Base-by-base conservation (phyloP, 139 green algal genomes). In the Parachlorella kessleri region DNA sequence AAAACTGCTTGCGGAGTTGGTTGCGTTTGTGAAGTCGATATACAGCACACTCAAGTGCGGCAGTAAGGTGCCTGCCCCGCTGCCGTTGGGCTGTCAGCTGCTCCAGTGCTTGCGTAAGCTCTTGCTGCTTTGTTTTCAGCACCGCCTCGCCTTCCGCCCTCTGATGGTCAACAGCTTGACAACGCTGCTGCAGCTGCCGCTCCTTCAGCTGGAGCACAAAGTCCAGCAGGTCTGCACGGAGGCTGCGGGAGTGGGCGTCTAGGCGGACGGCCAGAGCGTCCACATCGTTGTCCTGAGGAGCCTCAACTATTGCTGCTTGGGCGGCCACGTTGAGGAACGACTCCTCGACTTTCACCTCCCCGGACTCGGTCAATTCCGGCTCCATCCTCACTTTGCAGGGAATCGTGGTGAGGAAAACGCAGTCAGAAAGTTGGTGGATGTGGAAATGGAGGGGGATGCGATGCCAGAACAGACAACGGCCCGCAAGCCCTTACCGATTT, bases 141-240 rank as follows among this genome's bases (percentile, higher is more conserved):
- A 59, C 41, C 3, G 64, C 40, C 3, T 33, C 6, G 63, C 39
- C 42, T 5, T 26, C 41, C 2, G 35, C 32, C 1, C 30, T 41
- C 36, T 28, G 18, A 30, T 40, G 39, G 39, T 65, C 8, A 24
- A 73, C 32, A 35, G 30, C 59, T 14, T 24, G n/a, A 10, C 35
- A 48, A 2, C 63, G 54, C 28, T 35, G 40, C 32, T 79, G 37
- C 24, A 2, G 41, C 21, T 36, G 35, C 23, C 65, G 64, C 65
- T 42, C 38, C 65, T 73, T 66, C 26, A 40, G 66, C 32, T 73
- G 30, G 3, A 66, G 40, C 9, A 80, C 24, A 39, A 63, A 33
- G 30, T 8, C 30, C 32, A 80, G 41, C 42, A 80, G 35, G 23
- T 80, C 75, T 3, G 18, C 8, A 2, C 65, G 75, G 39, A 80